Conservation (phyloP, 192 early-diverging fungal species). For the Coemansia sp. region DNA sequence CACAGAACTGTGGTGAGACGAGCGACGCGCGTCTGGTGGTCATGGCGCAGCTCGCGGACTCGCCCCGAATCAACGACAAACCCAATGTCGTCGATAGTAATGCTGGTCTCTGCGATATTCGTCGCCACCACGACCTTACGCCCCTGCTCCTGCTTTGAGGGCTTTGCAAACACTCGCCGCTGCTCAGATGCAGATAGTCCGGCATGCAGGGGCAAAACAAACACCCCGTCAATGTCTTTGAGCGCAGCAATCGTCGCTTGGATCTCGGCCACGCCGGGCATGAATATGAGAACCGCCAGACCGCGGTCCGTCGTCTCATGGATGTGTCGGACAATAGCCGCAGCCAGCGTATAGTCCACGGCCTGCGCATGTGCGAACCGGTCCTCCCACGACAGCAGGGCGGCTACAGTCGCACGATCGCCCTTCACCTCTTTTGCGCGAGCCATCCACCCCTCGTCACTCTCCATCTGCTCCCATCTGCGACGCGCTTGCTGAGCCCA, state of each 20-base stretch:
- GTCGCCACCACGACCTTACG: conserved; percentile 91
- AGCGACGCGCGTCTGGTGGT: conserved; percentile 62
- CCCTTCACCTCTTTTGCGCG: background rate
- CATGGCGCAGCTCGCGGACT: conserved; percentile 64
- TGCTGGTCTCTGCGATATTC: conserved; percentile 81
- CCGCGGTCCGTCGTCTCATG: conserved; percentile 45
- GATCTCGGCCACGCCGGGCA: conserved; percentile 80
- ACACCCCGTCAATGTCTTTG: background rate
- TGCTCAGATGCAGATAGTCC: conserved; percentile 61
- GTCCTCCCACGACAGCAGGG: conserved; percentile 32
- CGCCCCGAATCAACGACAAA: conserved; percentile 74
- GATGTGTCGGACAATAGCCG: conserved; percentile 63
- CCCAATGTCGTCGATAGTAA: conserved; percentile 70
- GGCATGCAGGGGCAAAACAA: conserved; percentile 66
- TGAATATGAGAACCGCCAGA: conserved; percentile 69
- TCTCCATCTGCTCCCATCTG: background rate
- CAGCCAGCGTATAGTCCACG: conserved; percentile 66
- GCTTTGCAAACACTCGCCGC: conserved; percentile 53
- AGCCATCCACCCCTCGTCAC: conserved; percentile 2
- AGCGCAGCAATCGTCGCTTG: conserved; percentile 66
- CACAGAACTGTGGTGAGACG: conserved; percentile 59
- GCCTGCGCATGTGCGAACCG: background rate
- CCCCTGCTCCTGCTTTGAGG: conserved; percentile 24
- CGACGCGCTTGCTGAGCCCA: background rate
- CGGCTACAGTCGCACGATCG: conserved; percentile 1